A percentile compares a stretch with the other conserved stretches of the same genome.
phyloP scores from a whole-genome alignment of 2,329 filamentous ascomycete species.

The Fusarium sambucinum region DNA sequence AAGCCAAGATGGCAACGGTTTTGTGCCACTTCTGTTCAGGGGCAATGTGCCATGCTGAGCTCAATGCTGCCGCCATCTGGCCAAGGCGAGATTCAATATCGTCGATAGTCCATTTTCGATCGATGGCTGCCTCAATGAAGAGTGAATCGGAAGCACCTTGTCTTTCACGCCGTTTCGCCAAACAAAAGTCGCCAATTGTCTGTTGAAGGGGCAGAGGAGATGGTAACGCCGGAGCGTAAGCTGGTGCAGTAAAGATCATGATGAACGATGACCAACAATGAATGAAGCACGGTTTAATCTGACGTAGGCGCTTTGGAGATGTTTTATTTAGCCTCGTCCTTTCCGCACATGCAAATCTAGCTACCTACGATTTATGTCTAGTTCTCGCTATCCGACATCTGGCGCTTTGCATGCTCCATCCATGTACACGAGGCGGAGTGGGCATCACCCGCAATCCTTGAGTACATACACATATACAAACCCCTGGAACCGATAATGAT shows the following conservation, averaged over 20 bases:
- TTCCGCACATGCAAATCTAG: background rate
- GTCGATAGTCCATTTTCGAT: slow-evolving; percentile 11
- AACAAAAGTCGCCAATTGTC: slow-evolving; percentile 9
- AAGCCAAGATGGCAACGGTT: slow-evolving; percentile 9
- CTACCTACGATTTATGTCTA: background rate
- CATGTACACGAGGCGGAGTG: background rate
- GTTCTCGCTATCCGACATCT: background rate
- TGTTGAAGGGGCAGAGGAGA: slow-evolving; percentile 3
- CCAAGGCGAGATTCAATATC: slow-evolving; percentile 8
- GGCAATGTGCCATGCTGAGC: slow-evolving; percentile 6
- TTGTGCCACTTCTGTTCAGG: slow-evolving; percentile 10
- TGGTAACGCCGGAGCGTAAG: slow-evolving; percentile 8
- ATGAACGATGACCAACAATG: background rate
- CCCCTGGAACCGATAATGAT: slow-evolving; percentile 7
- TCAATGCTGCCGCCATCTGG: slow-evolving; percentile 10
- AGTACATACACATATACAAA: background rate
- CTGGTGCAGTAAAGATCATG: slow-evolving; percentile 15
- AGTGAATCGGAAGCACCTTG: slow-evolving; percentile 1
- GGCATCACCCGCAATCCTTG: background rate
- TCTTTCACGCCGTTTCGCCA: slow-evolving; percentile 10
- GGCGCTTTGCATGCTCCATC: background rate
- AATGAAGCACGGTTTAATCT: background rate
- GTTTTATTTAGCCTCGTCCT: background rate
- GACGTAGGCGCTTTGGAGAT: background rate
- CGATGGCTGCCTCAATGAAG: slow-evolving; percentile 9